phyloP scores from a whole-genome alignment of 2,329 filamentous ascomycete species.

The Fusarium miscanthi region DNA sequence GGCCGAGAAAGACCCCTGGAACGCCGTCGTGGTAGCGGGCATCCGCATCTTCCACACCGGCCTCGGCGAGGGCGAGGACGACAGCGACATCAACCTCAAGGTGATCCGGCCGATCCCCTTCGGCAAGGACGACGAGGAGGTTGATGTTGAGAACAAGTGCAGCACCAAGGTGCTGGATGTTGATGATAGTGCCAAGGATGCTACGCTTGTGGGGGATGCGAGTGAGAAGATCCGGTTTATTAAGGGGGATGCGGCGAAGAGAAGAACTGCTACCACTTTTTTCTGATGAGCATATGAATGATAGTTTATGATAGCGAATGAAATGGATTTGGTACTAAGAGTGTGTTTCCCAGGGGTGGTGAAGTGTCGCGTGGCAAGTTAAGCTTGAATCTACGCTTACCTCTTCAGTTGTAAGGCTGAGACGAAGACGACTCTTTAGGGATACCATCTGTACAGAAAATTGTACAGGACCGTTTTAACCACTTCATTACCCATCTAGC shows the following conservation, averaged over 20 bases:
- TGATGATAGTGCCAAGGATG: conserved; percentile 60
- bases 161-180: conserved; percentile 54
- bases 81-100: conserved; percentile 52
- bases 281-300: conserved; percentile 1
- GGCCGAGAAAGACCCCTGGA: conserved; percentile 69
- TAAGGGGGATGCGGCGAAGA: conserved; percentile 39
- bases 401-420: not conserved
- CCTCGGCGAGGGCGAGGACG: conserved; percentile 44
- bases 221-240: conserved; percentile 53
- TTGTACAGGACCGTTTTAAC: accelerated
- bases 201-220: conserved; percentile 52
- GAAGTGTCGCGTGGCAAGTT: not conserved
- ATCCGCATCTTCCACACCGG: conserved; percentile 70
- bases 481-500: accelerated
- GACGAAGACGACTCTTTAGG: not conserved
- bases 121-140: conserved; percentile 37
- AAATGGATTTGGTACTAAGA: not conserved
- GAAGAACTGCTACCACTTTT: conserved; percentile 10
- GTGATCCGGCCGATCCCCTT: conserved; percentile 55
- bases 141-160: conserved; percentile 42
- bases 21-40: conserved; percentile 71
- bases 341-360: not conserved
- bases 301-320: not conserved
- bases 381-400: conserved; percentile 7
- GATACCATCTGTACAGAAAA: accelerated